Evolutionary conservation across 129 eudicot genomes (phyloP).

Genomic region (Calendula officinalis): DNA sequence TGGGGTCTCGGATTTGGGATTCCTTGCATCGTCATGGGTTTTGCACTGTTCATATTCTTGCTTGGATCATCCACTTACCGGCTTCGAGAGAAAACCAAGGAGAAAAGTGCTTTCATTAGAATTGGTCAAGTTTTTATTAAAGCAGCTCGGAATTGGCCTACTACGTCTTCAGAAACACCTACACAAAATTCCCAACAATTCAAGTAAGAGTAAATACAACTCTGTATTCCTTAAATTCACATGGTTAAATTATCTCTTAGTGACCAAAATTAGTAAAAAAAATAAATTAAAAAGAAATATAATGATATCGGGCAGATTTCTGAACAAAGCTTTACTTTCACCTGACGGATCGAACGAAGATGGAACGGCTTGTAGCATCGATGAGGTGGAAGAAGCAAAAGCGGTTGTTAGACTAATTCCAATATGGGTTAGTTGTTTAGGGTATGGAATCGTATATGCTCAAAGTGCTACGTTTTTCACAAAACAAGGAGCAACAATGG

Average conservation of each 20-base stretch:
- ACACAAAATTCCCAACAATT: constrained; percentile 28
- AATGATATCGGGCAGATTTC: constrained; percentile 33
- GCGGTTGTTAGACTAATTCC: constrained; percentile 48
- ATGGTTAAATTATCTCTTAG: too few species aligned
- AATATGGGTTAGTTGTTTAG: constrained; percentile 52
- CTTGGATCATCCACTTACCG: constrained; percentile 50
- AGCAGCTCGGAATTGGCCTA: constrained; percentile 35
- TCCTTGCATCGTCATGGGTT: constrained; percentile 47
- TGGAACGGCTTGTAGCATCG: constrained; percentile 23
- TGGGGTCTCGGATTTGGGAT: constrained; percentile 75
- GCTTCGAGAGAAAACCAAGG: constrained; percentile 26
- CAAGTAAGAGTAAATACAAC: constrained; percentile 27
- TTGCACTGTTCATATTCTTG: constrained; percentile 44
- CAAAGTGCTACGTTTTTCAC: constrained; percentile 60
- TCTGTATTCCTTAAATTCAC: neutral
- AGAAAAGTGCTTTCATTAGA: constrained; percentile 34
- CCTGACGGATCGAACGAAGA: constrained; percentile 22
- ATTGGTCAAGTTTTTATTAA: constrained; percentile 35
- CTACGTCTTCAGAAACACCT: constrained; percentile 13
- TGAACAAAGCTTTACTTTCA: constrained; percentile 42
- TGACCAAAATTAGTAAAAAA: too few species aligned
- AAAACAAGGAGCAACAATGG: constrained; percentile 68
- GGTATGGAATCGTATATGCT: constrained; percentile 42
- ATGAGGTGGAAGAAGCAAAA: constrained; percentile 54
- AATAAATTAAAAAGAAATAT: too few species aligned